A percentile compares a stretch with the other conserved stretches of the same genome.
Evolutionary conservation across 2,329 filamentous ascomycete species (phyloP).

Genomic region (Tetracladium maxilliforme): DNA sequence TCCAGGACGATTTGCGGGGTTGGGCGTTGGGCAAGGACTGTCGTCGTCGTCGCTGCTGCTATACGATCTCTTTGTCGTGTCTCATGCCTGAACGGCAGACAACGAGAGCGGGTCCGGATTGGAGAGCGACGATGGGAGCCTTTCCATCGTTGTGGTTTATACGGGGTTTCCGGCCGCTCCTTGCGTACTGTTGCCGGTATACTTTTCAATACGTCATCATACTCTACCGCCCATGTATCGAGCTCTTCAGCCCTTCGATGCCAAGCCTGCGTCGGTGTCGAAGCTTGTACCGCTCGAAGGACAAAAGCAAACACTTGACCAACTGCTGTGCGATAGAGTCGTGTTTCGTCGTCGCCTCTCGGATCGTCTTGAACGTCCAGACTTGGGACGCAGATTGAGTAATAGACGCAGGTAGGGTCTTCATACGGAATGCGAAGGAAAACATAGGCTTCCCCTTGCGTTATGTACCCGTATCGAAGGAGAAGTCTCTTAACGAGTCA

Average conservation of each 20-base stretch:
- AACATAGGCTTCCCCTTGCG: conserved; percentile 10
- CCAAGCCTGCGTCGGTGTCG: conserved; percentile 15
- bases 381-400: conserved; percentile 3
- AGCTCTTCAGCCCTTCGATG: conserved; percentile 10
- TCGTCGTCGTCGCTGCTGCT: too few relatives aligned
- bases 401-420: conserved; percentile 2
- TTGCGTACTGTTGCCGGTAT: conserved; percentile 2
- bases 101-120: conserved; percentile 3
- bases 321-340: conserved; percentile 3
- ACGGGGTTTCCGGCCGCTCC: conserved; percentile 1
- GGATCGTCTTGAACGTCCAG: conserved; percentile 2
- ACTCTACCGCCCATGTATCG: conserved; percentile 3
- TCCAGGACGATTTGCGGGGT: too few relatives aligned
- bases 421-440: conserved; percentile 11
- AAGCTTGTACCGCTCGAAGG: conserved; percentile 14
- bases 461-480: conserved; percentile 12
- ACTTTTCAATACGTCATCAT: conserved; percentile 3
- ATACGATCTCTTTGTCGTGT: too few relatives aligned
- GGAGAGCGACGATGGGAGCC: conserved; percentile 3
- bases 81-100: too few relatives aligned
- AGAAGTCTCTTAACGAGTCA: too few relatives aligned
- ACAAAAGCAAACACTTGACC: conserved; percentile 5
- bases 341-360: conserved; percentile 2
- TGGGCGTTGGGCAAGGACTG: too few relatives aligned
- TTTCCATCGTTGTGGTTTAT: conserved; percentile 2